Evolutionary conservation across 495 filamentous ascomycete species (phyloP).

Genomic region (Xylaria flabelliformis): DNA sequence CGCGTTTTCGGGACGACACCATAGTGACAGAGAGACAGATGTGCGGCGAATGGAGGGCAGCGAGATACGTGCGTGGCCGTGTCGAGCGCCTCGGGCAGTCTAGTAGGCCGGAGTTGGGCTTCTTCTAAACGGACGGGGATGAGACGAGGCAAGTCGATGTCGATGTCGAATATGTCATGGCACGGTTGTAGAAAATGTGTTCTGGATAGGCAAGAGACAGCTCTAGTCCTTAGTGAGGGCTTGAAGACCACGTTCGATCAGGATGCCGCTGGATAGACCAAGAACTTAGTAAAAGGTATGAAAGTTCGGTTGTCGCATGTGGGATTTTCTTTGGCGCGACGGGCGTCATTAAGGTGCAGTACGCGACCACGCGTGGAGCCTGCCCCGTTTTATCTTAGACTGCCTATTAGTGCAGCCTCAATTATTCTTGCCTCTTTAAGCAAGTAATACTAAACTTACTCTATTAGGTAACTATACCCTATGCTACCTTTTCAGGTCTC

Average conservation of each 20-base stretch:
- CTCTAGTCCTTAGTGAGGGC: neutral
- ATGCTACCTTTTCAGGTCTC: neutral
- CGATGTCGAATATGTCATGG: conserved; percentile 10
- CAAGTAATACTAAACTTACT: neutral
- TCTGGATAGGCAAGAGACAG: neutral
- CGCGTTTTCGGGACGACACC: conserved; percentile 71
- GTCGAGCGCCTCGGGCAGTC: conserved; percentile 1
- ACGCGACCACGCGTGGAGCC: conserved; percentile 23
- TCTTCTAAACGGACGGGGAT: conserved; percentile 7
- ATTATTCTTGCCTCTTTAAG: neutral
- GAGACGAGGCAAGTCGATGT: neutral
- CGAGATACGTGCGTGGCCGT: neutral
- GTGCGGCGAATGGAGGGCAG: neutral
- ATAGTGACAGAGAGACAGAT: conserved; percentile 40
- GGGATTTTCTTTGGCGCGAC: conserved; percentile 29
- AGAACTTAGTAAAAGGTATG: neutral
- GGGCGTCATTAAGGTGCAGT: conserved; percentile 25
- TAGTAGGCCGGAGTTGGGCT: neutral
- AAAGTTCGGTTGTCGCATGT: conserved; percentile 24
- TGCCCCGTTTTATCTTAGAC: conserved; percentile 10
- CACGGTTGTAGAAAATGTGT: neutral
- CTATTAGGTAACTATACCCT: neutral
- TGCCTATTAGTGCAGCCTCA: neutral
- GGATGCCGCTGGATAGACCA: conserved; percentile 6
- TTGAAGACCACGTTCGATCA: neutral